Evolutionary conservation across 176 grass and related monocot species (phyloP).

Genomic region (Calamus simplicifolius): DNA sequence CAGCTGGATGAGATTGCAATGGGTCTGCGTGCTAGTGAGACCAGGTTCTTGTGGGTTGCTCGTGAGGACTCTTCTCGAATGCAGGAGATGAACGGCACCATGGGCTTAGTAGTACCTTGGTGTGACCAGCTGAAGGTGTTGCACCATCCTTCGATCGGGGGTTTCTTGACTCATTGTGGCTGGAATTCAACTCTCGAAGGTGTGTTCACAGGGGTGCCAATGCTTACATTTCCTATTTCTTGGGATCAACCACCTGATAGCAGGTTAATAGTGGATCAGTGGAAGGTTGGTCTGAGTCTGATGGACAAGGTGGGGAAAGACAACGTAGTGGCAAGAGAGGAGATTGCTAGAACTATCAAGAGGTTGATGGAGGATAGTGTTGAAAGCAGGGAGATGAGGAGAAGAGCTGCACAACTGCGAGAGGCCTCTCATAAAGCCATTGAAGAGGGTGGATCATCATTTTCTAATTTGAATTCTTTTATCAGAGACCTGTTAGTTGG

Average conservation of each 20-base stretch:
- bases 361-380: constrained; percentile 33
- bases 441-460: constrained; percentile 26
- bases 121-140: constrained; percentile 40
- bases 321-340: constrained; percentile 26
- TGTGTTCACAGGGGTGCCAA: constrained; percentile 30
- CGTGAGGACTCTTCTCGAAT: constrained; percentile 17
- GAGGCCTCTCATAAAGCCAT: constrained; percentile 24
- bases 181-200: constrained; percentile 46
- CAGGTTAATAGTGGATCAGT: constrained; percentile 29
- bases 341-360: constrained; percentile 22
- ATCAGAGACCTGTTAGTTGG: constrained; percentile 12
- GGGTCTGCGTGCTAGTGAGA: constrained; percentile 14
- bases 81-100: constrained; percentile 12
- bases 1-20: constrained; percentile 38
- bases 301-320: constrained; percentile 28
- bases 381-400: constrained; percentile 28
- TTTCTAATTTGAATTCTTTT: constrained; percentile 28
- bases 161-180: constrained; percentile 51
- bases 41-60: constrained; percentile 36
- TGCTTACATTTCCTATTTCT: constrained; percentile 34
- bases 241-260: constrained; percentile 30
- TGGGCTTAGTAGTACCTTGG: constrained; percentile 33
- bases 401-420: constrained; percentile 14
- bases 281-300: constrained; percentile 38
- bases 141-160: constrained; percentile 33